Evolutionary conservation across 1,284 basidiomycete species (phyloP).

Genomic region (Ganoderma boninense): DNA sequence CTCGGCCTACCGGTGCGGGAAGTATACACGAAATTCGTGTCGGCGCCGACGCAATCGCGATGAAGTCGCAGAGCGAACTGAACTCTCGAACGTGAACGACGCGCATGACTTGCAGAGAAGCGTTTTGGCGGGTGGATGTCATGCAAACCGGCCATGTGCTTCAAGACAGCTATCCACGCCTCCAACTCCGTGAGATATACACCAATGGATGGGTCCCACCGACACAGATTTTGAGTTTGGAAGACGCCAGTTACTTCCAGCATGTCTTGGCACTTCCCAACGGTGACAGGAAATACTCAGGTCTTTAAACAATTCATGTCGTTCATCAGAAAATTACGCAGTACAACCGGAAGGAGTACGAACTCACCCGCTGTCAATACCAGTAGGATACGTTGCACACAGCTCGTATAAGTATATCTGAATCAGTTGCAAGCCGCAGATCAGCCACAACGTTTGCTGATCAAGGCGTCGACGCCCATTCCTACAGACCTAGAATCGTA

Average conservation of each 20-base stretch:
- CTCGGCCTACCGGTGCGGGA: background rate
- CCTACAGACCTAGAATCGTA: too few species aligned
- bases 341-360: background rate
- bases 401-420: too few species aligned
- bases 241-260: background rate
- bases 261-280: constrained; percentile 4
- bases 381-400: background rate
- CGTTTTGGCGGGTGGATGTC: too few species aligned
- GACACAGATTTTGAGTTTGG: background rate
- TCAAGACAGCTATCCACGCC: background rate
- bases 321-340: background rate
- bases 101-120: background rate
- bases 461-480: too few species aligned
- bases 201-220: background rate
- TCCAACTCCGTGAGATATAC: background rate
- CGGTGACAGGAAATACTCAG: background rate
- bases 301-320: background rate
- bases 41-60: too few species aligned
- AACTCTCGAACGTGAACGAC: background rate
- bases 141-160: background rate
- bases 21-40: background rate
- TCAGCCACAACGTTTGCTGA: too few species aligned
- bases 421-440: too few species aligned
- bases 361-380: background rate
- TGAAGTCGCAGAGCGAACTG: too few species aligned